Evolutionary conservation across 352 stramenopile species (phyloP), one percentile per base, ranked within the genome.

Genomic region (Pythium oligandrum): DNA sequence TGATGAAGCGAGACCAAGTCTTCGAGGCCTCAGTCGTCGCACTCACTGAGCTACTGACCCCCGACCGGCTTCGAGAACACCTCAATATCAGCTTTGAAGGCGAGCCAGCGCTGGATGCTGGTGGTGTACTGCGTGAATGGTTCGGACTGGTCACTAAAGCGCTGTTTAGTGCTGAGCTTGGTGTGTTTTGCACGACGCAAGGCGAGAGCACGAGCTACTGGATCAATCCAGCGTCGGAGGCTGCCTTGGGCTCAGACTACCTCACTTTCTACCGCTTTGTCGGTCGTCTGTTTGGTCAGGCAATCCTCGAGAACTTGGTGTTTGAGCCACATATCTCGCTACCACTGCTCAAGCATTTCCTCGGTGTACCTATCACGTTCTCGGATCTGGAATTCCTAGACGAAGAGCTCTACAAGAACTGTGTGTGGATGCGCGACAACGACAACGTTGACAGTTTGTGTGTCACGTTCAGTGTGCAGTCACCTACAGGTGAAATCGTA

Each of bases 311-410:
- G 54, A 74, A 73, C 0, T 64, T 86, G 35, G 72, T 88, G 45
- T 65, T 86, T 35, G 73, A 86, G 37, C 68, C 70, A 1, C 75
- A 89, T 55, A 53, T 89, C 43, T 65, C 78, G 54, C 48, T 89
- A 40, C 78, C 78, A n/a, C 54, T 89, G 48, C 66, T 89, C 32
- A 89, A 89, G 60, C 76, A 89, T 48, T 55, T 88, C 4, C 48
- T 89, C 40, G 73, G 78, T 12, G 83, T 89, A 42, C 78, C 78
- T 0, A 89, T 89, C 47, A 86, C 78, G 54, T 89, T 89, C 59
- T 86, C 76, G 10, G 78, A 89, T 48, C 66, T 89, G 31, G 76
- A 89, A 46, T 89, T 88, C 44, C 56, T 89, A 8, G 78, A 89
- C 45, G 68, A 86, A 48, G 78, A 89, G 32, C 60, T 89, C 30